These are phyloP conservation scores for Euphorbia corollata DNA, from an alignment of 441 rosid species.

Conservation along the genomic window DNA sequence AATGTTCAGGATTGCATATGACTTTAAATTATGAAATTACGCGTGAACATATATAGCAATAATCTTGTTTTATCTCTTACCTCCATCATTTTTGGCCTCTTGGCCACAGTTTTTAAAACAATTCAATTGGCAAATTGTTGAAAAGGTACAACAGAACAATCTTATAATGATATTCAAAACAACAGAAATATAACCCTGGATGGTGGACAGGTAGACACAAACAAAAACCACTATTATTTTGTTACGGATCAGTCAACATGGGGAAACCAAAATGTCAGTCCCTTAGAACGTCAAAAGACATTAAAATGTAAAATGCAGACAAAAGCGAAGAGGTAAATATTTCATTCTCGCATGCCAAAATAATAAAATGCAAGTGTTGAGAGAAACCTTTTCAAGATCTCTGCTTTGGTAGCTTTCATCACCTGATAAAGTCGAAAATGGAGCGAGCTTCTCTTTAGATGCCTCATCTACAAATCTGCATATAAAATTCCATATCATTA, in stretches of 20 bases:
- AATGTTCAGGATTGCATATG: neutral
- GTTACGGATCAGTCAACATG: neutral
- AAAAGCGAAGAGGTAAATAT: neutral
- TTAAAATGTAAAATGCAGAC: neutral
- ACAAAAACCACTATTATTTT: no score
- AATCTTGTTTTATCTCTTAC: neutral
- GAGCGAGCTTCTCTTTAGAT: constrained; percentile 67
- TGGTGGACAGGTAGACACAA: no score
- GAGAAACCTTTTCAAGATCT: constrained; percentile 89
- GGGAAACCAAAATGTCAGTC: neutral
- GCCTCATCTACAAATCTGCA: constrained; percentile 73
- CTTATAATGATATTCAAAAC: neutral
- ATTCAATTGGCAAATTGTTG: neutral
- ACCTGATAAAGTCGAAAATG: constrained; percentile 59
- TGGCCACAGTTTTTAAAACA: neutral
- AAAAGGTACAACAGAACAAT: neutral
- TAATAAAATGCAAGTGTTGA: neutral
- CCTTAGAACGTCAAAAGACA: neutral
- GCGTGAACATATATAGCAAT: neutral
- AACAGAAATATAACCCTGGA: neutral
- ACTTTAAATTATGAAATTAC: neutral
- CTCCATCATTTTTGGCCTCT: neutral
- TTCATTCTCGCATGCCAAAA: neutral
- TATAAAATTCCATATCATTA: constrained; percentile 14
- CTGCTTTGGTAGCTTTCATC: constrained; percentile 90